These are phyloP conservation scores for Larix kaempferi DNA, from an alignment of 75 land plant genomes.

Conservation along the genomic window DNA sequence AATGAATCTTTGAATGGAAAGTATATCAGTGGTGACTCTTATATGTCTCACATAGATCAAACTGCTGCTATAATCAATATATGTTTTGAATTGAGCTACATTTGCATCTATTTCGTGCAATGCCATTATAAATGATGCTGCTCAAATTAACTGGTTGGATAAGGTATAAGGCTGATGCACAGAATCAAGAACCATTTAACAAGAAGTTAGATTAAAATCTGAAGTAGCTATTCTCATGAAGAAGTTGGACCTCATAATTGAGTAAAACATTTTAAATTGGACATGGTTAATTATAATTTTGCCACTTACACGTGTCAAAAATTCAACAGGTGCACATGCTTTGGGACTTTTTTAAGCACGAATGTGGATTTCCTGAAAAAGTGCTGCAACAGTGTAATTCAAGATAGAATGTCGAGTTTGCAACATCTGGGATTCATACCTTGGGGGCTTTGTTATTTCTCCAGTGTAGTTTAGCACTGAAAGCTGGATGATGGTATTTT, in stretches of 20 bases:
- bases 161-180: too few species aligned
- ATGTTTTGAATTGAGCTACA: background rate
- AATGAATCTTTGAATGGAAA: too few species aligned
- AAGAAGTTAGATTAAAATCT: background rate
- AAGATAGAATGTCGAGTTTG: background rate
- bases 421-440: background rate
- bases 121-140: background rate
- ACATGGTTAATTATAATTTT: background rate
- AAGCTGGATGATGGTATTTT: conserved; percentile 1
- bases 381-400: background rate
- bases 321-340: conserved; percentile 8
- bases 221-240: too few species aligned
- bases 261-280: background rate
- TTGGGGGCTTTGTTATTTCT: conserved; percentile 9
- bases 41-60: too few species aligned
- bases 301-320: background rate
- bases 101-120: background rate
- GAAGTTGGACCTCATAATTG: background rate
- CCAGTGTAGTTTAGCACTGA: conserved; percentile 5
- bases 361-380: too few species aligned
- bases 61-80: too few species aligned
- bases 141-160: background rate
- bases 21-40: too few species aligned
- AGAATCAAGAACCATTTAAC: too few species aligned
- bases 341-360: background rate